phyloP scores from a whole-genome alignment of 257 asterid species.

The Fraxinus pennsylvanica region DNA sequence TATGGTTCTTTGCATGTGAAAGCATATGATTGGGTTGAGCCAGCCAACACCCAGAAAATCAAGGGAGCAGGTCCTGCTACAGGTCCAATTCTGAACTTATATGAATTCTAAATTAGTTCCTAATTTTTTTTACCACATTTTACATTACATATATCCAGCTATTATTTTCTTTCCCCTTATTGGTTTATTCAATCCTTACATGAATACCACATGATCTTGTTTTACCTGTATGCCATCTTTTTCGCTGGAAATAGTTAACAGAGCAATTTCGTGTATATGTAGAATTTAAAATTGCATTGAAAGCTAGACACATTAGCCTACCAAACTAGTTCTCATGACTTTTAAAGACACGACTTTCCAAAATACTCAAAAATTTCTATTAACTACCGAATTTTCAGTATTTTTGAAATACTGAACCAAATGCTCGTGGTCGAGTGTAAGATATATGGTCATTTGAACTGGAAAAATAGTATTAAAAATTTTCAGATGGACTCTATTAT shows the following conservation, averaged over 20 bases:
- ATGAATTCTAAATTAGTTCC: background rate
- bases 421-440: background rate
- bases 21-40: constrained; percentile 97
- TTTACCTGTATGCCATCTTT: background rate
- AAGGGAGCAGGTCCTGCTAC: constrained; percentile 50
- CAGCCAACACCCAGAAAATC: constrained; percentile 54
- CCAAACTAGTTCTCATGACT: background rate
- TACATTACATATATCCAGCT: background rate
- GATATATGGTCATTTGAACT: background rate
- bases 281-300: background rate
- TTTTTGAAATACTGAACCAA: too few species aligned
- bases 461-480: too few species aligned
- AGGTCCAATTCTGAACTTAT: constrained; percentile 47
- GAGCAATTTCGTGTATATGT: background rate
- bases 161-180: background rate
- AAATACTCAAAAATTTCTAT: background rate
- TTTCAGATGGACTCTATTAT: background rate
- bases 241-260: background rate
- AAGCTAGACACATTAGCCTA: background rate
- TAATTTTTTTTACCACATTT: background rate
- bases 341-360: background rate
- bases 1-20: constrained; percentile 95
- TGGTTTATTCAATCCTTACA: background rate
- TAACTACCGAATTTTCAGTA: background rate
- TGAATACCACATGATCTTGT: background rate